Percentiles rank a stretch among this genome's conserved stretches.
These are phyloP conservation scores for Aureobasidium leucospermi DNA, from an alignment of 2,329 filamentous ascomycete genomes.

Conservation along the genomic window DNA sequence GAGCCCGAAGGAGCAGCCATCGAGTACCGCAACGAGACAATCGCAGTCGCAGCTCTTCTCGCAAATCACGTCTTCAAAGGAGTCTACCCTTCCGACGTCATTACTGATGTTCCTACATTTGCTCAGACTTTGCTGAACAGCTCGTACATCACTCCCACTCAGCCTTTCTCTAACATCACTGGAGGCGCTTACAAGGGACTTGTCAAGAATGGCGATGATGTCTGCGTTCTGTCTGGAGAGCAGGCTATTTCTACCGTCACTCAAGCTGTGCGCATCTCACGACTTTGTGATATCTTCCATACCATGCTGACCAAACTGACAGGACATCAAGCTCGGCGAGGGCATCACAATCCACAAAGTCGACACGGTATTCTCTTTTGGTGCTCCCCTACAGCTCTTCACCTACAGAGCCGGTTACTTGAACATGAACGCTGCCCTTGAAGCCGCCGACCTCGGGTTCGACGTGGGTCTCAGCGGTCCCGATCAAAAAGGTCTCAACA, in stretches of 20 bases:
- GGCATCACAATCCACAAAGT: conserved; percentile 18
- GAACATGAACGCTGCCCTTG: conserved; percentile 15
- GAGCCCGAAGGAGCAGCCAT: conserved; percentile 30
- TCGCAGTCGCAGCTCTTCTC: conserved; percentile 5
- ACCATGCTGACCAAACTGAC: background rate
- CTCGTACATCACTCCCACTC: conserved; percentile 25
- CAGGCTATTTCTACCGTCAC: conserved; percentile 28
- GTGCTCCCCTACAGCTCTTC: conserved; percentile 4
- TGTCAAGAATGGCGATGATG: conserved; percentile 26
- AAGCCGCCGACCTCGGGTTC: conserved; percentile 10
- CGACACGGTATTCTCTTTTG: conserved; percentile 16
- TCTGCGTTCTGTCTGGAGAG: conserved; percentile 30
- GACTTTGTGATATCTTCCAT: background rate
- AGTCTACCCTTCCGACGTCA: conserved; percentile 24
- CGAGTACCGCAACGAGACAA: conserved; percentile 19
- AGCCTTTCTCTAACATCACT: conserved; percentile 34
- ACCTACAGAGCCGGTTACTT: background rate
- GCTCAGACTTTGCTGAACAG: conserved; percentile 21
- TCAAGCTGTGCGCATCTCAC: conserved; percentile 20
- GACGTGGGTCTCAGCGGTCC: conserved; percentile 1
- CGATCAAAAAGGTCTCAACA: conserved; percentile 5
- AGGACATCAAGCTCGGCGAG: conserved; percentile 17
- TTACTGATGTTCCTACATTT: conserved; percentile 23
- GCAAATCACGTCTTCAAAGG: conserved; percentile 25
- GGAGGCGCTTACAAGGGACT: conserved; percentile 32